phyloP scores from a whole-genome alignment of 2,329 filamentous ascomycete species.

The Pseudogymnoascus sp. region DNA sequence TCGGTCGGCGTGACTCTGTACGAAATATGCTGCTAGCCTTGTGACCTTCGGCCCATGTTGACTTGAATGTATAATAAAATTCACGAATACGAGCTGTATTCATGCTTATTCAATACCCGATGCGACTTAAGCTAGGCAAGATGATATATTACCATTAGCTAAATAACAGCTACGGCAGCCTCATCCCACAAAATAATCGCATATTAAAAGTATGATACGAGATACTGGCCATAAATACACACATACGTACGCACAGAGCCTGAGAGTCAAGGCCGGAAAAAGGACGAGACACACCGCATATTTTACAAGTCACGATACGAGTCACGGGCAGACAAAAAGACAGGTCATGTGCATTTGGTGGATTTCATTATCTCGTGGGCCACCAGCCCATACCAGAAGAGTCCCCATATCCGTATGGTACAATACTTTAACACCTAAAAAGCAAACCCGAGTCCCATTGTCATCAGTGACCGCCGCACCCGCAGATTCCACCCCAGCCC shows the following conservation, averaged over 20 bases:
- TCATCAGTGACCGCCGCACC: slow-evolving; percentile 11
- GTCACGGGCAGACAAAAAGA: background rate
- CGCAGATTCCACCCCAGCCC: slow-evolving; percentile 11
- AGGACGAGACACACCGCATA: background rate
- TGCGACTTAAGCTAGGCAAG: background rate
- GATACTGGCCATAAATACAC: background rate
- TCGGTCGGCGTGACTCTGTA: background rate
- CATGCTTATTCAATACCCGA: background rate
- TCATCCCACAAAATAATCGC: background rate
- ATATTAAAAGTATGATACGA: background rate
- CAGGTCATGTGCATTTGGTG: slow-evolving; percentile 10
- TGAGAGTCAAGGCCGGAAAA: background rate
- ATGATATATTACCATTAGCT: background rate
- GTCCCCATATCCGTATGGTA: slow-evolving; percentile 24
- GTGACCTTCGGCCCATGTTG: background rate
- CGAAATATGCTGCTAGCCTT: background rate
- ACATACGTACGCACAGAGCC: background rate
- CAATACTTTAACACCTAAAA: slow-evolving; percentile 23
- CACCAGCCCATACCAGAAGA: slow-evolving; percentile 19
- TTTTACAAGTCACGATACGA: background rate
- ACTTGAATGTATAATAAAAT: no score
- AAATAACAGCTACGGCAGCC: background rate
- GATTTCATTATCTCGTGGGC: slow-evolving; percentile 15
- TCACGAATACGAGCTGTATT: background rate
- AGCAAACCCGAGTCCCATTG: slow-evolving; percentile 21